A percentile compares a stretch with the other conserved stretches of the same genome.
phyloP scores from a whole-genome alignment of 805 yeast species.

The Candida lessepsii region DNA sequence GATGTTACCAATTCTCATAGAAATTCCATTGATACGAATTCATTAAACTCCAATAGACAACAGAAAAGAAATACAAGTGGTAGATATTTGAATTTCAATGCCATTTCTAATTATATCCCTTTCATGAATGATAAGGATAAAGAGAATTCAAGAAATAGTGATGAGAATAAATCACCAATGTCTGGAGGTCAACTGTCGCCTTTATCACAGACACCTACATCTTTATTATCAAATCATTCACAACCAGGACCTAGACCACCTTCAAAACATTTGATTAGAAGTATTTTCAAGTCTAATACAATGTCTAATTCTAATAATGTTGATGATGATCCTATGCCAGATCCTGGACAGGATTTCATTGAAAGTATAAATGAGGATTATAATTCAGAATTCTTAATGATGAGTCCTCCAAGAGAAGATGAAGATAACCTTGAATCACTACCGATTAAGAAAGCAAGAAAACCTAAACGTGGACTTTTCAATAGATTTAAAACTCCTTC shows the following conservation, averaged over 20 bases:
- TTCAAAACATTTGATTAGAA: slow-evolving; percentile 32
- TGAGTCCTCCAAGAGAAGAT: slow-evolving; percentile 25
- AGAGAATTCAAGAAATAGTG: not conserved
- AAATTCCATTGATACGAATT: slow-evolving; percentile 33
- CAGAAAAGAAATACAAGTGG: slow-evolving; percentile 19
- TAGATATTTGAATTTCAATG: slow-evolving; percentile 32
- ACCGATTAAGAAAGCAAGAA: slow-evolving; percentile 26
- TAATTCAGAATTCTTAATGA: slow-evolving; percentile 18
- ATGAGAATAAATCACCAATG: slow-evolving; percentile 19
- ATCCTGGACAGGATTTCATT: not conserved
- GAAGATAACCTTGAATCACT: slow-evolving; percentile 19
- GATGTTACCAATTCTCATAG: slow-evolving; percentile 33
- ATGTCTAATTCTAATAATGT: slow-evolving; percentile 5
- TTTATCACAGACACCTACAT: slow-evolving; percentile 3
- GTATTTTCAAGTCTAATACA: slow-evolving; percentile 27
- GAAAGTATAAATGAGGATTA: slow-evolving; percentile 6
- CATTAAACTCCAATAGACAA: slow-evolving; percentile 27
- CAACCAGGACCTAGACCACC: slow-evolving; percentile 20
- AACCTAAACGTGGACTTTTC: slow-evolving; percentile 36
- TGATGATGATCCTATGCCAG: too few species aligned
- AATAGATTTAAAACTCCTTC: slow-evolving; percentile 35
- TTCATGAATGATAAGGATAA: slow-evolving; percentile 37
- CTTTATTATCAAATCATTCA: slow-evolving; percentile 10
- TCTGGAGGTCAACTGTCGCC: slow-evolving; percentile 14
- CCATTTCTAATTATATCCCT: slow-evolving; percentile 41